Percentiles rank a stretch among this genome's conserved stretches.
phyloP scores from a whole-genome alignment of 345 rosid genomes.

The Eucalyptus dawsonii region DNA sequence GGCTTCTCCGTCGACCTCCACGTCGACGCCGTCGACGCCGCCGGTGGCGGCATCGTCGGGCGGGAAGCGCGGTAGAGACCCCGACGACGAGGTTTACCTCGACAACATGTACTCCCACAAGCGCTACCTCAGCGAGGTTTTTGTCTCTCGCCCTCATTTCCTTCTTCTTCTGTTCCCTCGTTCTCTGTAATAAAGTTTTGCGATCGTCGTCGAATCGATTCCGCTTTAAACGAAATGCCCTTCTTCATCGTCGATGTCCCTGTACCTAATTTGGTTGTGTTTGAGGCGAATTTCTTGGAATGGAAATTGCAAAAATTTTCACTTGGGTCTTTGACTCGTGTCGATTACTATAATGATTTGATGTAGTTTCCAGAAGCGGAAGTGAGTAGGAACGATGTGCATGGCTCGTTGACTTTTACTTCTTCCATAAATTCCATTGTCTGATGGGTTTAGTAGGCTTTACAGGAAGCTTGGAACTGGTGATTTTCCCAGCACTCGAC shows the following conservation, averaged over 20 bases:
- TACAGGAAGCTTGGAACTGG: not conserved
- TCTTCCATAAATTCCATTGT: not conserved
- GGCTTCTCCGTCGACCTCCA: constrained; percentile 5
- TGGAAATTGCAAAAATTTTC: not conserved
- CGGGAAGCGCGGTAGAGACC: constrained; percentile 80
- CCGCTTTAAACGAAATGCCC: not conserved
- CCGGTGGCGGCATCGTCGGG: constrained; percentile 36
- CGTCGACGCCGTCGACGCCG: constrained; percentile 15
- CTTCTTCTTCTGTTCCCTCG: not conserved
- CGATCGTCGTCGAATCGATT: not conserved
- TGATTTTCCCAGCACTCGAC: not conserved
- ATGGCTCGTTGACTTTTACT: not conserved
- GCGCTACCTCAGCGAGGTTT: constrained; percentile 93
- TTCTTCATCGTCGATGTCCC: not conserved
- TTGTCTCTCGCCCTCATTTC: not conserved
- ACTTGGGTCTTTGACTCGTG: not conserved
- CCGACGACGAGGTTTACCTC: constrained; percentile 85
- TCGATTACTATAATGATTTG: not conserved
- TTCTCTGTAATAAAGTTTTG: not conserved
- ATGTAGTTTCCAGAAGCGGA: not conserved
- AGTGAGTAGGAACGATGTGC: not conserved
- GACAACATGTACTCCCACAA: constrained; percentile 93
- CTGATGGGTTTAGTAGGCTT: not conserved
- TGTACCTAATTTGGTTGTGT: not conserved
- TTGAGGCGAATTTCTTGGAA: not conserved